These are phyloP conservation scores for Claviceps maximensis DNA, from an alignment of 2,329 filamentous ascomycete species.

Conservation along the genomic window DNA sequence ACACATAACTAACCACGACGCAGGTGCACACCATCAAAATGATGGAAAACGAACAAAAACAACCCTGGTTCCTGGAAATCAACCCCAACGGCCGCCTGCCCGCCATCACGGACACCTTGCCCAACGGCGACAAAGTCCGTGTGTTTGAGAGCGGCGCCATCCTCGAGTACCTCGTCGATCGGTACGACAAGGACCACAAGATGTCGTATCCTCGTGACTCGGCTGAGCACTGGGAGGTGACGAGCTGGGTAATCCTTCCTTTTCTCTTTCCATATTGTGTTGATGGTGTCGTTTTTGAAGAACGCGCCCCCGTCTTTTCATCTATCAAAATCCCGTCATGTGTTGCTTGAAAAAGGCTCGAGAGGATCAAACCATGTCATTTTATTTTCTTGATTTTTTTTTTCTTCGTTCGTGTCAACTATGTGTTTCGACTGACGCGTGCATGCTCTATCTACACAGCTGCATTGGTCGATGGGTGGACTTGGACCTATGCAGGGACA, in stretches of 20 bases:
- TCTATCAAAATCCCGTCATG: no score
- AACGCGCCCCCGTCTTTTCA: no score
- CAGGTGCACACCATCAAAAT: slow-evolving; percentile 53
- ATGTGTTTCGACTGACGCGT: no score
- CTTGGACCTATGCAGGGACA: slow-evolving; percentile 72
- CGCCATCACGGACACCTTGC: slow-evolving; percentile 67
- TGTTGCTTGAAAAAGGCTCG: no score
- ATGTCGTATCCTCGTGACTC: slow-evolving; percentile 63
- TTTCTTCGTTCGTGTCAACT: no score
- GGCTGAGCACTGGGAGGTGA: slow-evolving; percentile 65
- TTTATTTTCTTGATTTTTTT: neutral
- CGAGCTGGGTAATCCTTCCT: slow-evolving; percentile 50
- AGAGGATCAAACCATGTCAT: no score
- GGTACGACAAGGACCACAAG: slow-evolving; percentile 72
- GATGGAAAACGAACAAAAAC: slow-evolving; percentile 62
- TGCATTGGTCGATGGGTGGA: slow-evolving; percentile 67
- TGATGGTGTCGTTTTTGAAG: no score
- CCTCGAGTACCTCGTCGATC: slow-evolving; percentile 69
- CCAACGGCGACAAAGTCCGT: slow-evolving; percentile 57
- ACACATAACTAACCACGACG: neutral
- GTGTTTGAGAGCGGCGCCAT: slow-evolving; percentile 79
- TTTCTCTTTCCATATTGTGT: neutral
- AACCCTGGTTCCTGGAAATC: slow-evolving; percentile 79
- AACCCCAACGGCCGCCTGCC: slow-evolving; percentile 91
- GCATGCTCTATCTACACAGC: slow-evolving; percentile 16